A percentile compares a stretch with the other conserved stretches of the same genome.
phyloP scores from a whole-genome alignment of 129 eudicot genomes.

The Kitagawia praeruptora region DNA sequence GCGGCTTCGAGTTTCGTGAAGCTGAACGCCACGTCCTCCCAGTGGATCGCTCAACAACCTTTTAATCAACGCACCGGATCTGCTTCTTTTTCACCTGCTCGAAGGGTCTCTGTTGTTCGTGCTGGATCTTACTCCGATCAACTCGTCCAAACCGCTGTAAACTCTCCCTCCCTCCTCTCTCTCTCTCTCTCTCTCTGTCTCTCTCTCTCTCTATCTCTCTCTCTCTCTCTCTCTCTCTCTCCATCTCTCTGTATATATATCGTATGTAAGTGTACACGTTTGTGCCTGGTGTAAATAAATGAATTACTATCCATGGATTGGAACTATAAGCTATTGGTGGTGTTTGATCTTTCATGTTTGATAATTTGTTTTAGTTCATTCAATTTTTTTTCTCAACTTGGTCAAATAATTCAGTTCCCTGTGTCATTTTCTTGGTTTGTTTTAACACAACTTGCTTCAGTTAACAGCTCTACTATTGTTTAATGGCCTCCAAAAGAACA shows the following conservation, averaged over 20 bases:
- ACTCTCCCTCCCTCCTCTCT: background rate
- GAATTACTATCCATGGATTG: background rate
- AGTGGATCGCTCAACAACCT: slow-evolving; percentile 62
- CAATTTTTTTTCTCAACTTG: background rate
- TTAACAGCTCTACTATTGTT: background rate
- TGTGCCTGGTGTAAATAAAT: background rate
- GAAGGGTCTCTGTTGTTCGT: slow-evolving; percentile 58
- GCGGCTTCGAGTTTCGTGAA: slow-evolving; percentile 64
- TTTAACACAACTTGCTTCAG: background rate
- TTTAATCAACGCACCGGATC: slow-evolving; percentile 48
- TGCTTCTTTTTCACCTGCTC: slow-evolving; percentile 24
- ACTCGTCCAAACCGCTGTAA: slow-evolving; percentile 65
- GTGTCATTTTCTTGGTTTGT: too few relatives aligned
- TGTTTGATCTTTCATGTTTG: background rate
- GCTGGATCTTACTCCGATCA: slow-evolving; percentile 93
- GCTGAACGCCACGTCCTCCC: slow-evolving; percentile 49
- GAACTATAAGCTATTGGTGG: background rate
- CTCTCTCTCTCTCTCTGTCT: too few relatives aligned
- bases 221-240: background rate
- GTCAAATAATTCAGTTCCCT: too few relatives aligned
- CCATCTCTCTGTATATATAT: background rate
- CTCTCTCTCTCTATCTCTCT: too few relatives aligned
- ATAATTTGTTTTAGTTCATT: background rate
- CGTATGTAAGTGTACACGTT: background rate
- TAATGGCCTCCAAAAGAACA: background rate